phyloP scores from a whole-genome alignment of 208 protist species.

The Wallacemonas sp. region DNA sequence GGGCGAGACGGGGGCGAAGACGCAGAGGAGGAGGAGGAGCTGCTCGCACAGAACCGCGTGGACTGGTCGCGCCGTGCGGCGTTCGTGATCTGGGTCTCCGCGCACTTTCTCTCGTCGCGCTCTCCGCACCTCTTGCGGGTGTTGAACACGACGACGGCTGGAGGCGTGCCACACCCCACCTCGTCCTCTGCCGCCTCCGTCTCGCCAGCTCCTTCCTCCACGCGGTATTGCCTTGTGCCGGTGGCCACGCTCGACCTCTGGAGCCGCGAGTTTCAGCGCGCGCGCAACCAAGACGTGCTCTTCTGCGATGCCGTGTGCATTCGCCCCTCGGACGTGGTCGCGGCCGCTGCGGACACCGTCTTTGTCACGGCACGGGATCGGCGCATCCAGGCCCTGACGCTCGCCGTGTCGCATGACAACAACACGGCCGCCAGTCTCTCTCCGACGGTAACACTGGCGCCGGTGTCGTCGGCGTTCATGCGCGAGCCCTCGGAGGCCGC shows the following conservation, averaged over 20 bases:
- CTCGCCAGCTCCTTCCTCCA: neutral
- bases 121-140: neutral
- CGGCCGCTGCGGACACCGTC: constrained; percentile 25
- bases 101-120: constrained; percentile 10
- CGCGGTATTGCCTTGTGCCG: neutral
- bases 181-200: neutral
- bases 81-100: constrained; percentile 14
- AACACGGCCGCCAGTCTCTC: neutral
- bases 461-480: neutral
- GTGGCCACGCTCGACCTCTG: neutral
- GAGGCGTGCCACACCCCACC: no score
- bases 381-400: constrained; percentile 32
- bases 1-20: neutral
- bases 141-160: neutral
- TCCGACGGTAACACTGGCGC: neutral
- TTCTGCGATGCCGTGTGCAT: constrained; percentile 28
- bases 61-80: constrained; percentile 3
- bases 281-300: constrained; percentile 6
- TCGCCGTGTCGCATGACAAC: neutral
- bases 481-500: no score
- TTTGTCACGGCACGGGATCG: constrained; percentile 34
- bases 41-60: neutral
- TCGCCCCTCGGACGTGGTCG: constrained; percentile 21
- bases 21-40: constrained; percentile 8
- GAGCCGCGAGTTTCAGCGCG: neutral